phyloP scores from a whole-genome alignment of 2,329 filamentous ascomycete genomes.

The Monilinia fructicola region DNA sequence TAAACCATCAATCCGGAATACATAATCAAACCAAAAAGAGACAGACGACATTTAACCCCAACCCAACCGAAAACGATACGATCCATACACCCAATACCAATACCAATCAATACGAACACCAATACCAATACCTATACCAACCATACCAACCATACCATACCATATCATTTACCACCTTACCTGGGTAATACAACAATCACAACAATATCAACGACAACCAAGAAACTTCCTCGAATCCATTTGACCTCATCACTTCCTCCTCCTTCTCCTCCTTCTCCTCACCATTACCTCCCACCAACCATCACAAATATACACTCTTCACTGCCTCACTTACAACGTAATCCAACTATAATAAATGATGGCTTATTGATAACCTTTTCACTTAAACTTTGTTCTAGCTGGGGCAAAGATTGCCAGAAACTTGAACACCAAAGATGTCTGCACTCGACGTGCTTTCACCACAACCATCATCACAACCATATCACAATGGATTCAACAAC shows the following conservation, averaged over 20 bases:
- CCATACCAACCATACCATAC: not conserved
- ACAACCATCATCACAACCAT: conserved; percentile 17
- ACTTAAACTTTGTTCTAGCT: not conserved
- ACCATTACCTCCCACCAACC: not conserved
- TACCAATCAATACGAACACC: no score
- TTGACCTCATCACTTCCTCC: conserved; percentile 17
- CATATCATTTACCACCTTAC: not conserved
- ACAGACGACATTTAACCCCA: conserved; percentile 5
- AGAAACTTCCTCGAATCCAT: not conserved
- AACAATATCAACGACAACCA: not conserved
- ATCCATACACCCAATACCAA: no score
- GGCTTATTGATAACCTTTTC: conserved; percentile 4
- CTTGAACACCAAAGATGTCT: conserved; percentile 28
- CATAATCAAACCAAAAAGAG: conserved; percentile 16
- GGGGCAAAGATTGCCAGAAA: conserved; percentile 20
- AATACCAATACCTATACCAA: no score
- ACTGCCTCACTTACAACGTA: not conserved
- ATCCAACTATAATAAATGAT: not conserved
- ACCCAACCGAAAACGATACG: no score
- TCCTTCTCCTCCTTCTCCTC: not conserved
- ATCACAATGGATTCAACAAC: conserved; percentile 40
- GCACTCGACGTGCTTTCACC: conserved; percentile 24
- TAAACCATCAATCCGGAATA: not conserved
- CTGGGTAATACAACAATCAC: not conserved
- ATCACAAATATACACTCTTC: conserved; percentile 9